Base-by-base conservation (phyloP, 1,139 yeast genomes). In the Candida glucosophila region DNA sequence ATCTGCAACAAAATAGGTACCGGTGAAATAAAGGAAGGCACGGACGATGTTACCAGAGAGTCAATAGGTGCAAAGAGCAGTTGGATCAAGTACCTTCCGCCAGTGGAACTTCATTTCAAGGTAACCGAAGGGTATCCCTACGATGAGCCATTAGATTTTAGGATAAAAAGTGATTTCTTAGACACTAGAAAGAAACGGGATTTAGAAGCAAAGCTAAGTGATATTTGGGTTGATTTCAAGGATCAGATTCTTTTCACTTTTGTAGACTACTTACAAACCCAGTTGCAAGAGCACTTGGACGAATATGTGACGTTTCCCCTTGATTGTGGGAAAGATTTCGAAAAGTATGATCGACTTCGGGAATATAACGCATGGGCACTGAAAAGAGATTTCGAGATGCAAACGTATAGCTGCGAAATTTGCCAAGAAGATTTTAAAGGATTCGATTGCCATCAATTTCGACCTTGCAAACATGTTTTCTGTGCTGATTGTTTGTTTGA, bases 401-500 rank as follows among this genome's bases (percentile, higher is more conserved):
- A 47, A 17, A 59, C 77, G 2, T 74, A 63, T 37, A 40, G 52
- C 2, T 78, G 86, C 43, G 72, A 67, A 12, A 75, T 77, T 2
- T 77, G 86, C 38, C 76, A 73, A 39, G 62, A 57, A 19, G 61
- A 55, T 21, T 52, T 52, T 28, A 68, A 67, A 34, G 86, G 88
- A 2, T 26, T 28, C 1, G 34, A 43, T 3, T 65, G 73, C 41
- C 55, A 63, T 5, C 35, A 47, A 30, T 53, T 77, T 25, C 58
- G 57, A 0, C 43, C 46, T 1, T 73, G 81, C 37, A 49, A 49
- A 3, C 85, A 77, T 40, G 54, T 57, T 1, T 70, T 74, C 33
- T 77, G 86, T 40, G 56, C 55, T 20, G 30, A 33, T 1, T 77
- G 86, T 37, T 47, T 75, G 3, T 33, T 31, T 9, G 67, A 58